These are phyloP conservation scores for Amanita exitialis DNA, from an alignment of 768 basidiomycete species.

Conservation along the genomic window DNA sequence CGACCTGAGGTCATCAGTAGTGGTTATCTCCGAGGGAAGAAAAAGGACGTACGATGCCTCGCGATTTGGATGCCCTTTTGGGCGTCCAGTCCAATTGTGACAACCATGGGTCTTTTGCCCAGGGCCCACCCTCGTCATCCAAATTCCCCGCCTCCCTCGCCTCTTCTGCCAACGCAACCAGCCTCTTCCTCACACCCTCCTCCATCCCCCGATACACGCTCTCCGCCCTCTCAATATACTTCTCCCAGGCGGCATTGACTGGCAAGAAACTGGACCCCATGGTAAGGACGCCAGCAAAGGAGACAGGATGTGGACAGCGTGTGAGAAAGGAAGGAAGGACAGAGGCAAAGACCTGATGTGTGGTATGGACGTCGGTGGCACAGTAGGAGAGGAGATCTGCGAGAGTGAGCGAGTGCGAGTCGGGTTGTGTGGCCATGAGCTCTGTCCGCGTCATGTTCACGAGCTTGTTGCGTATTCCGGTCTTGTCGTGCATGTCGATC, in stretches of 20 bases:
- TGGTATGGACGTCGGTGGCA: conserved; percentile 74
- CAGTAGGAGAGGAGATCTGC: conserved; percentile 79
- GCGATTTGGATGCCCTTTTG: conserved; percentile 62
- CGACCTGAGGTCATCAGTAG: neutral
- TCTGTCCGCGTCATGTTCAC: conserved; percentile 58
- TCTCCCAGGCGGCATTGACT: conserved; percentile 85
- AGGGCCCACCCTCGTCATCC: too few species aligned
- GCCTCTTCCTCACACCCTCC: conserved; percentile 60
- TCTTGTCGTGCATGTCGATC: conserved; percentile 35
- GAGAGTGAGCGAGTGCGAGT: conserved; percentile 50
- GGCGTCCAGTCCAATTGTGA: conserved; percentile 93
- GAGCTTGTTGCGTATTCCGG: neutral
- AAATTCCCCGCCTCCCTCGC: too few species aligned
- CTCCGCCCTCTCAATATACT: conserved; percentile 74
- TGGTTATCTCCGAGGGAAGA: neutral
- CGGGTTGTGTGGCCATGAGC: conserved; percentile 53
- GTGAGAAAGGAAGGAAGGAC: conserved; percentile 75
- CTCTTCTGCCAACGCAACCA: conserved; percentile 61
- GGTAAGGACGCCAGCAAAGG: conserved; percentile 80
- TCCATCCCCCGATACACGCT: conserved; percentile 60
- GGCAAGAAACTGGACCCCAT: conserved; percentile 93
- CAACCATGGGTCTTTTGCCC: conserved; percentile 75
- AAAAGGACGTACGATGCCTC: conserved; percentile 34
- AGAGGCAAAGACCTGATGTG: conserved; percentile 68
- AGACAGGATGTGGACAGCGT: conserved; percentile 86